Percentiles rank a stretch among this genome's conserved stretches.
phyloP scores from a whole-genome alignment of 169 alveolate species.

The Theileria annulata region DNA sequence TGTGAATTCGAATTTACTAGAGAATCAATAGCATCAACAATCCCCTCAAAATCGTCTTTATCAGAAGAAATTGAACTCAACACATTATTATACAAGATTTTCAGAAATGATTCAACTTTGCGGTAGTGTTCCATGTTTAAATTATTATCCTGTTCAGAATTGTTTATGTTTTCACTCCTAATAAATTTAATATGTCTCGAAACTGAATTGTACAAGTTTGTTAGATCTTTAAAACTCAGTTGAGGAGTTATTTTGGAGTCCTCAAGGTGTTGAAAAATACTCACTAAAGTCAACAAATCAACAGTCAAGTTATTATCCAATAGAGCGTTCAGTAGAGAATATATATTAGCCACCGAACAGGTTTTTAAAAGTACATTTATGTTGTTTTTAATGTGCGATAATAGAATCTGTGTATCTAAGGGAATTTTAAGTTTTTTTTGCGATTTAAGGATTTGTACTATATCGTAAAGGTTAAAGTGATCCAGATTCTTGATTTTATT shows the following conservation, averaged over 20 bases:
- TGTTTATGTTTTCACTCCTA: neutral
- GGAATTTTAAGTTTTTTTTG: conserved; percentile 1
- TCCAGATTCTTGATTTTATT: neutral
- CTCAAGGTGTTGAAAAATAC: conserved; percentile 6
- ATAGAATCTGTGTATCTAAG: neutral
- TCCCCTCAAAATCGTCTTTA: conserved; percentile 43
- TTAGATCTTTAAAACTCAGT: conserved; percentile 27
- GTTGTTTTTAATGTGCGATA: neutral
- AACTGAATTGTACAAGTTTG: conserved; percentile 41
- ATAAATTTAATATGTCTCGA: conserved; percentile 13
- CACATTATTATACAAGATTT: neutral
- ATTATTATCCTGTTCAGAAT: neutral
- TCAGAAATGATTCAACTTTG: neutral
- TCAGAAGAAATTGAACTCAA: neutral
- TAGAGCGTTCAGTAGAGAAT: conserved; percentile 4
- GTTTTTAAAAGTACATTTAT: neutral
- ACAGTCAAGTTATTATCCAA: neutral
- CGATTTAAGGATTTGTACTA: neutral
- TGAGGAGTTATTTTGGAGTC: neutral
- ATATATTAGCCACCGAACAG: conserved; percentile 6
- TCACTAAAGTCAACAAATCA: neutral
- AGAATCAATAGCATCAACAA: conserved; percentile 43
- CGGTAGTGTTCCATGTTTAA: neutral
- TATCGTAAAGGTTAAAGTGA: conserved; percentile 6
- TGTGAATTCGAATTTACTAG: neutral